These are phyloP conservation scores for Iris macrosiphon DNA, from an alignment of 106 monocot genomes.

Conservation along the genomic window DNA sequence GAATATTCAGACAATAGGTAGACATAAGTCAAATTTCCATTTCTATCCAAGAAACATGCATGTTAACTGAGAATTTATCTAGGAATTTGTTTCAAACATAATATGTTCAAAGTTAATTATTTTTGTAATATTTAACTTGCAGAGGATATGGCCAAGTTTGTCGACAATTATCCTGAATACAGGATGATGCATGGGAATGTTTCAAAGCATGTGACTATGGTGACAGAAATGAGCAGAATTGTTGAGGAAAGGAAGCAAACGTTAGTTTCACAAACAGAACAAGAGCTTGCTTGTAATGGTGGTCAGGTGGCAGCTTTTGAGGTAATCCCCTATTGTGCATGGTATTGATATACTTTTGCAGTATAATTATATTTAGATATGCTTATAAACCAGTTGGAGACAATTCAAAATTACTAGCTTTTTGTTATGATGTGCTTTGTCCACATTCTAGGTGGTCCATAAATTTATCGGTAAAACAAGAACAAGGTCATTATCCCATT, in stretches of 20 bases:
- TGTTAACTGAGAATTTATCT: too few relatives aligned
- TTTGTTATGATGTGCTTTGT: too few relatives aligned
- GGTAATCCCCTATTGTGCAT: conserved; percentile 22
- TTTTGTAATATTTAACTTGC: too few relatives aligned
- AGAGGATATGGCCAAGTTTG: conserved; percentile 93
- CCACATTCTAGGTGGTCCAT: too few relatives aligned
- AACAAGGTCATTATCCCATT: too few relatives aligned
- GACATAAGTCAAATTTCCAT: not conserved
- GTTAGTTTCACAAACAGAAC: conserved; percentile 78
- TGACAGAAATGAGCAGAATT: conserved; percentile 82
- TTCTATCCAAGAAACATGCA: not conserved
- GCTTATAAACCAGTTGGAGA: too few relatives aligned
- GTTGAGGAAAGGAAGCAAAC: conserved; percentile 70
- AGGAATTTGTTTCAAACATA: too few relatives aligned
- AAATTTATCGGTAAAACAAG: too few relatives aligned
- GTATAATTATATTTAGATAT: too few relatives aligned
- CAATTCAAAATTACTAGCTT: too few relatives aligned
- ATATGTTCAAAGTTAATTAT: too few relatives aligned
- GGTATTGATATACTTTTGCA: too few relatives aligned
- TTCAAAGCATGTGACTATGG: conserved; percentile 78
- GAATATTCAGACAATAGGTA: conserved; percentile 80
- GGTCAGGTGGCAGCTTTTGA: conserved; percentile 85
- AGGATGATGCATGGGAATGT: conserved; percentile 90
- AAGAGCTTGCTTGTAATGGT: conserved; percentile 83
- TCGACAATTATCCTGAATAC: conserved; percentile 80